Base-by-base conservation (phyloP, 805 yeast species). In the Sugiyamaella floridensis region DNA sequence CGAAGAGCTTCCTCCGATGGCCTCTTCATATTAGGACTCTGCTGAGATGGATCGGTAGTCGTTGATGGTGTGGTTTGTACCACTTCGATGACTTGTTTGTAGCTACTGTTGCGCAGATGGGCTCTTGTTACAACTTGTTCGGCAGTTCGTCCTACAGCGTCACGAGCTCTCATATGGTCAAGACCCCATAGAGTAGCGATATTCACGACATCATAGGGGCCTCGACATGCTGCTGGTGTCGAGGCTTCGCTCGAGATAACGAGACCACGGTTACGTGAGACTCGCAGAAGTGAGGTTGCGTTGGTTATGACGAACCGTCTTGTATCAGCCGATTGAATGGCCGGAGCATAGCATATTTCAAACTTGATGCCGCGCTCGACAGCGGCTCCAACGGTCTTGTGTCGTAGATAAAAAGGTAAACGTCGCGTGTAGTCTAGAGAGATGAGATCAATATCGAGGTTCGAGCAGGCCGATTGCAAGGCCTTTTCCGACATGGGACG, bases 341-440 rank as follows among this genome's bases (percentile, higher is more conserved):
- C 53, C 57, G 65, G 40, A 9, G 56, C 55, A 68, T 92, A 92
- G 45, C 80, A 76, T 8, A 93, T 76, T 65, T 93, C 99, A 57
- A 93, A 78, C 58, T 81, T 81, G 22, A 89, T 78, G 1, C 98
- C 98, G 48, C 89, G 78, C 16, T 83, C 84, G 2, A 87, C 75
- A 1, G 95, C 97, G 43, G 89, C 81, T 43, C 96, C 86, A 8
- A 89, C 76, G 1, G 88, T 81, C 61, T 89, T 89, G 70, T 89
- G 96, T 60, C 85, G 85, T 58, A 93, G 71, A 64, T 82, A 87
- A 57, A 80, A 83, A 0, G 95, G 92, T 47, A 89, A 68, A 53
- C 87, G 77, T 43, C 75, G 72, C 22, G 78, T 69, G 65, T 85
- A 77, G 50, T 85, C 82, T 51, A 93, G 76, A 0, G 96, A 81